A percentile compares a stretch with the other conserved stretches of the same genome.
phyloP scores from a whole-genome alignment of 768 basidiomycete genomes.

The Pluteus cervinus region DNA sequence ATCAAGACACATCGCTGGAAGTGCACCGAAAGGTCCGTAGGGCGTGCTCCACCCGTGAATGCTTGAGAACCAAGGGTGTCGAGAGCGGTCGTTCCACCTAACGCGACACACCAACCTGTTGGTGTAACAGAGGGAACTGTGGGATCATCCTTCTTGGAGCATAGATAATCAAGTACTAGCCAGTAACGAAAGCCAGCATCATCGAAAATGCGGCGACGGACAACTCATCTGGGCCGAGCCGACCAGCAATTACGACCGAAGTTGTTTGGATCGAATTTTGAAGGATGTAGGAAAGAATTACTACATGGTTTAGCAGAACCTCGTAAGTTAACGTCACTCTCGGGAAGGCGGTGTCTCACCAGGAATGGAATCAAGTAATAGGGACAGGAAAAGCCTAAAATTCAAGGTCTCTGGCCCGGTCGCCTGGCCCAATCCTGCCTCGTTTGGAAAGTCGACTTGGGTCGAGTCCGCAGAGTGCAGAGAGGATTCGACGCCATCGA shows the following conservation, averaged over 20 bases:
- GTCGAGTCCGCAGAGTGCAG: too few species aligned
- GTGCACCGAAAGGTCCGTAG: slow-evolving; percentile 66
- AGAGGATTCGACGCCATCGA: too few species aligned
- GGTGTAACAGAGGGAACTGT: slow-evolving; percentile 22
- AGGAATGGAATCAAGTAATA: slow-evolving; percentile 53
- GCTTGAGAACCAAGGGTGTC: slow-evolving; percentile 77
- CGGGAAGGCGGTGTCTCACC: slow-evolving; percentile 28
- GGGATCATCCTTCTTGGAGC: slow-evolving; percentile 39
- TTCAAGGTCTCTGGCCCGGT: slow-evolving; percentile 15
- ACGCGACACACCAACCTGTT: slow-evolving; percentile 70
- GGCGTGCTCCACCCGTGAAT: slow-evolving; percentile 55
- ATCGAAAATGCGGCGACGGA: slow-evolving; percentile 68
- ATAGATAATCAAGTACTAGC: slow-evolving; percentile 40
- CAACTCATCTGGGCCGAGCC: slow-evolving; percentile 63
- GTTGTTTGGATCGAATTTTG: slow-evolving; percentile 72
- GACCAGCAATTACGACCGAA: slow-evolving; percentile 57
- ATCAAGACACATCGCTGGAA: slow-evolving; percentile 65
- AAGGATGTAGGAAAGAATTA: slow-evolving; percentile 63
- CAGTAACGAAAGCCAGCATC: slow-evolving; percentile 77
- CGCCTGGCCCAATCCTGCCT: slow-evolving; percentile 19
- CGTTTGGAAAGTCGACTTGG: slow-evolving; percentile 18
- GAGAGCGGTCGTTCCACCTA: slow-evolving; percentile 74
- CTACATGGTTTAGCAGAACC: slow-evolving; percentile 22
- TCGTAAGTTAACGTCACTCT: neutral
- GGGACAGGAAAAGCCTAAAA: slow-evolving; percentile 35